A percentile compares a stretch with the other conserved stretches of the same genome.
phyloP scores from a whole-genome alignment of 2,329 filamentous ascomycete species.

The Neonectria faginata region DNA sequence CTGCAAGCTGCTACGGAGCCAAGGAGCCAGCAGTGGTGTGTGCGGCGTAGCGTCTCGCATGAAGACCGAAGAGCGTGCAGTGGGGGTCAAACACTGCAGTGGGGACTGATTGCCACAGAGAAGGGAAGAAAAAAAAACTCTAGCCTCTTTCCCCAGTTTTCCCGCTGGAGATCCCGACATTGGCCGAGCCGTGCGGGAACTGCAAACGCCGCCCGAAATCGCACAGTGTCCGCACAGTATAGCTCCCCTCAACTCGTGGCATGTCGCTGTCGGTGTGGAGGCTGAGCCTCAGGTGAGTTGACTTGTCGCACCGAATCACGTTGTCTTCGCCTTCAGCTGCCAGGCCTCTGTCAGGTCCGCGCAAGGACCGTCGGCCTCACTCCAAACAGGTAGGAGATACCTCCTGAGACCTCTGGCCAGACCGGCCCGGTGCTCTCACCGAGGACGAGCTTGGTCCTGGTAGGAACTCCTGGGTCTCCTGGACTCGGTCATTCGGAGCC shows the following conservation, averaged over 20 bases:
- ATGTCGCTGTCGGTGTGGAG: conserved; percentile 33
- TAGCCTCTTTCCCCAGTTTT: conserved; percentile 30
- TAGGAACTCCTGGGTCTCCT: conserved; percentile 24
- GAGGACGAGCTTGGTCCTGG: conserved; percentile 19
- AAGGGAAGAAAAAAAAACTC: conserved; percentile 13
- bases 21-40: conserved; percentile 3
- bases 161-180: conserved; percentile 38
- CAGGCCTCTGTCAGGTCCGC: conserved; percentile 8
- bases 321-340: conserved; percentile 33
- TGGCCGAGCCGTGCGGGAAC: conserved; percentile 41
- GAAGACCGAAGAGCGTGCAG: conserved; percentile 9
- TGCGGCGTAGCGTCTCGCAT: conserved; percentile 24
- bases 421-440: conserved; percentile 29
- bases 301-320: conserved; percentile 40
- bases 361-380: conserved; percentile 18
- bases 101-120: conserved; percentile 13
- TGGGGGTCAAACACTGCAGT: conserved; percentile 23
- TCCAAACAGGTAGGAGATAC: conserved; percentile 25
- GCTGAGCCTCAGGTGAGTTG: conserved; percentile 40
- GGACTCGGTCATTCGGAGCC: conserved; percentile 7
- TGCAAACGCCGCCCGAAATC: neutral
- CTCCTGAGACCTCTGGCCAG: conserved; percentile 13
- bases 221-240: conserved; percentile 27
- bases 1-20: conserved; percentile 6
- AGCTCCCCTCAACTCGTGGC: conserved; percentile 16